Evolutionary conservation across 768 basidiomycete genomes (phyloP), one percentile per base, ranked within the genome.

Genomic region (Podaxis pistillaris): DNA sequence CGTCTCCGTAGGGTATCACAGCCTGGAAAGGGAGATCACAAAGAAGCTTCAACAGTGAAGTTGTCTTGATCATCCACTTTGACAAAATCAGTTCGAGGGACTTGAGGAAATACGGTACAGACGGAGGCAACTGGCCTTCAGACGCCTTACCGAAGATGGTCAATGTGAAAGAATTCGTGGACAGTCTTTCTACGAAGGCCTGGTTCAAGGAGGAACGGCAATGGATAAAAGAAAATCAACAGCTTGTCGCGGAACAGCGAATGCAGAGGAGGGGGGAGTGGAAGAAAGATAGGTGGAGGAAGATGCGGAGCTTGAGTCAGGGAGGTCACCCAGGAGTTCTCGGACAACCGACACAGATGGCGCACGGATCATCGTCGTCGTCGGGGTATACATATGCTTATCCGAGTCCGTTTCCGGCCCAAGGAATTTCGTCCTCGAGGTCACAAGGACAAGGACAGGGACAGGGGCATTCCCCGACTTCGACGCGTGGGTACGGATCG

Each of bases 11-110:
- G 74, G 70, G 69, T 33, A 71, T 68, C 13, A 68, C 73, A 4
- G 58, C 28, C 1, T 74, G 72, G 6, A 64, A 66, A 41, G 74
- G 72, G 5, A 60, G 60, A 13, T 71, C 70, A 8, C 74, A 71
- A 6, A 64, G 67, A 30, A 66, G 66, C 7, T 72, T 70, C 36
- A 40, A 60, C 19, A 72, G 71, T 46, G 73, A 74, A 50, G 68
- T 65, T 44, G 66, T 70, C 33, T 38, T 70, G 38, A 68, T 74
- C 33, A 64, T 72, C 12, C 65, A 67, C 38, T 70, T 68, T 33
- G 58, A 55, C 6, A 54, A 49, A 30, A 41, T 54, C 26, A 47
- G 51, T 8, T 52, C 49, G 28, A n/a, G 54, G 19, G 53, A 59
- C 15, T 17, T 47, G 17, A 51, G 55, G 13, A 58, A 41, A 41